Evolutionary conservation across 2,329 filamentous ascomycete genomes (phyloP).

Genomic region (Claviceps digitariae): DNA sequence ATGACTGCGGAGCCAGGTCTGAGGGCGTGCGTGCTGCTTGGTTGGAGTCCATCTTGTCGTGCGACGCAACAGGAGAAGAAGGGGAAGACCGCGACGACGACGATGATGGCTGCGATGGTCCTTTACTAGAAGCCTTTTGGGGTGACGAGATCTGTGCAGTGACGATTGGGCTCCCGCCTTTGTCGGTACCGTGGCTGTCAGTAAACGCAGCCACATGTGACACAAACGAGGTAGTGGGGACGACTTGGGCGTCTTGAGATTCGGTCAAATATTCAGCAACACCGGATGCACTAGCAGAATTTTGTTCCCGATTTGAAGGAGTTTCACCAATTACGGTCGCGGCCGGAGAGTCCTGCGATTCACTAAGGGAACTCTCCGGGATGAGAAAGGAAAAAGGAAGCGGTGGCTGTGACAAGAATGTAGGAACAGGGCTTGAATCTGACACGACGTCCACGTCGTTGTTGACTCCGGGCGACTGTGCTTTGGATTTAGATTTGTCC

Average conservation of each 20-base stretch:
- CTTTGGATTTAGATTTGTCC: background rate
- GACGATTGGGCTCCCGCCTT: background rate
- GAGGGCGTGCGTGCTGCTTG: background rate
- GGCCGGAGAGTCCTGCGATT: background rate
- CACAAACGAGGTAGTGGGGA: constrained; percentile 7
- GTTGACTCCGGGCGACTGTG: background rate
- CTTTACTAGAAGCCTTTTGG: background rate
- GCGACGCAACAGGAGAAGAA: background rate
- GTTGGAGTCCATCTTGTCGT: background rate
- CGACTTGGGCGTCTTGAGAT: constrained; percentile 18
- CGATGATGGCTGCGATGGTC: background rate
- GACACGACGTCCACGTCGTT: background rate
- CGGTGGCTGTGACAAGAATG: constrained; percentile 8
- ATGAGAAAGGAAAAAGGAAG: background rate
- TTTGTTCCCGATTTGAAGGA: background rate
- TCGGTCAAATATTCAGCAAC: constrained; percentile 2
- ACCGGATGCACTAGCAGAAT: background rate
- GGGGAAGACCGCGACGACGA: background rate
- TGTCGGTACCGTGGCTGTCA: constrained; percentile 7
- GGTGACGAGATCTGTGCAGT: background rate
- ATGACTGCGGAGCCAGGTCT: background rate
- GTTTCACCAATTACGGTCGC: constrained; percentile 4
- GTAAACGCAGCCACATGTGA: constrained; percentile 7
- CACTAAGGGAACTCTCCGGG: constrained; percentile 4
- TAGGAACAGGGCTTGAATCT: constrained; percentile 3